phyloP scores from a whole-genome alignment of 345 rosid genomes.

The Salix brachista region DNA sequence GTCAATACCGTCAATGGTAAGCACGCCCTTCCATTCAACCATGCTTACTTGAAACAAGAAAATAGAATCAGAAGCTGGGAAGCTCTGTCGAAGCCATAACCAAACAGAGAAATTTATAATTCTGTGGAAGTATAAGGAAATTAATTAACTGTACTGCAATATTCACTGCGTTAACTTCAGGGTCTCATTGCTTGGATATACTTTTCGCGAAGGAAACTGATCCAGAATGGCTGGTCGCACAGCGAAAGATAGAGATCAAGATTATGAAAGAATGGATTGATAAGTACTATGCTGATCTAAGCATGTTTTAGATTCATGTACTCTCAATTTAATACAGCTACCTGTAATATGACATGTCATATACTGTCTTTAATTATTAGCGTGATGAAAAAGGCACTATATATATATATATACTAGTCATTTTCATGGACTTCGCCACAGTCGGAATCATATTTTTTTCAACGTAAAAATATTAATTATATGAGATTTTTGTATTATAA shows the following conservation, averaged over 20 bases:
- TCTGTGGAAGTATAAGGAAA: background rate
- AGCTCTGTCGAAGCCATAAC: background rate
- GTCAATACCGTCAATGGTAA: conserved; percentile 34
- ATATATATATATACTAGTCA: too few species aligned
- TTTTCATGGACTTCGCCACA: fast-evolving
- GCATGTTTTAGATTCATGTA: background rate
- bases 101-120: background rate
- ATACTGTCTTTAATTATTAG: too few species aligned
- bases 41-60: background rate
- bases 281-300: conserved; percentile 21
- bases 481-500: too few species aligned
- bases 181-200: conserved; percentile 48
- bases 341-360: too few species aligned
- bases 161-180: conserved; percentile 10
- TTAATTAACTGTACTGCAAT: background rate
- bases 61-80: too few species aligned
- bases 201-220: conserved; percentile 2
- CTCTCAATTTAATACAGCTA: too few species aligned
- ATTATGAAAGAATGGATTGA: conserved; percentile 36
- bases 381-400: too few species aligned
- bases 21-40: too few species aligned
- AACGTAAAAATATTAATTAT: too few species aligned
- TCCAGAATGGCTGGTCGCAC: conserved; percentile 36
- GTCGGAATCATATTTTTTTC: too few species aligned
- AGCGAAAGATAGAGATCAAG: conserved; percentile 24